phyloP scores from a whole-genome alignment of 2,329 filamentous ascomycete species.

The Gaeumannomyces sp. region DNA sequence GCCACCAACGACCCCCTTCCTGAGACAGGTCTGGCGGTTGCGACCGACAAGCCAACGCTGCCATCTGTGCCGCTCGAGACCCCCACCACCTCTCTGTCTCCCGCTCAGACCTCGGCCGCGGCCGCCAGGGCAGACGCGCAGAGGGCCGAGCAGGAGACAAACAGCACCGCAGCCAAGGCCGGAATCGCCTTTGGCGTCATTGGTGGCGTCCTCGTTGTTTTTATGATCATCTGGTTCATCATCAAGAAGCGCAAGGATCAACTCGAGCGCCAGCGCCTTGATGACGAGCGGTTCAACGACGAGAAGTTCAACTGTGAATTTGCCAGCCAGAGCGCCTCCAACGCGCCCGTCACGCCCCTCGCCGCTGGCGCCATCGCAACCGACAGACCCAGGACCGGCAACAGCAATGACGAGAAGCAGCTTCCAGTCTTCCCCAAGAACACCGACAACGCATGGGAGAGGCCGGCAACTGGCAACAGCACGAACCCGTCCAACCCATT shows the following conservation, averaged over 20 bases:
- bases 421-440: constrained; percentile 8
- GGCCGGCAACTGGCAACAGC: constrained; percentile 35
- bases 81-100: constrained; percentile 16
- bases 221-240: constrained; percentile 64
- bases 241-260: constrained; percentile 67
- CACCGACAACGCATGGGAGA: constrained; percentile 39
- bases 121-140: neutral
- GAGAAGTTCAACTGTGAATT: constrained; percentile 54
- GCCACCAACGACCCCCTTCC: neutral
- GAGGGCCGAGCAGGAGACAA: constrained; percentile 14
- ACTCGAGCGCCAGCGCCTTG: constrained; percentile 39
- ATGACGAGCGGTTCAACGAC: constrained; percentile 36
- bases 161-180: constrained; percentile 52
- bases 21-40: neutral
- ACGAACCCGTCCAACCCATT: constrained; percentile 65
- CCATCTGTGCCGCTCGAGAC: constrained; percentile 15
- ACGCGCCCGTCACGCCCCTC: constrained; percentile 45
- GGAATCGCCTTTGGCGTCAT: constrained; percentile 82
- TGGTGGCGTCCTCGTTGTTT: constrained; percentile 58
- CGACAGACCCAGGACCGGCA: neutral
- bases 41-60: constrained; percentile 16
- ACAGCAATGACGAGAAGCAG: neutral
- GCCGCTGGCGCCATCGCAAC: constrained; percentile 34
- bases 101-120: constrained; percentile 12
- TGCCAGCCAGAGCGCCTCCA: constrained; percentile 19